phyloP scores from a whole-genome alignment of 106 monocot species.

The Dioscorea zingiberensis region DNA sequence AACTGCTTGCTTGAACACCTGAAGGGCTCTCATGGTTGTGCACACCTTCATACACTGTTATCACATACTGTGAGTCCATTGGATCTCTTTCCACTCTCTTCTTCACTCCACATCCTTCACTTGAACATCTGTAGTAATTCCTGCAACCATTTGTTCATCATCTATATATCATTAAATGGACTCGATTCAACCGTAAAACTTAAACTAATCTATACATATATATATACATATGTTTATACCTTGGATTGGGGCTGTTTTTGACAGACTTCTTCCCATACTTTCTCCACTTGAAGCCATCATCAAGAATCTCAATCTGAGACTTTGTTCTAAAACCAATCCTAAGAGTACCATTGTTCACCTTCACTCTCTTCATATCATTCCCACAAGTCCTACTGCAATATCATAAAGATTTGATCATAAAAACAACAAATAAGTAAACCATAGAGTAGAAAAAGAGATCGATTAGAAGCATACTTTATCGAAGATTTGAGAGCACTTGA shows the following conservation, averaged over 20 bases:
- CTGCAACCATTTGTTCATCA: constrained; percentile 3
- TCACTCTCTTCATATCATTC: background rate
- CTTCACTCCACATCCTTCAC: constrained; percentile 18
- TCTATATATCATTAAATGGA: too few species aligned
- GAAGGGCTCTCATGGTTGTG: constrained; percentile 15
- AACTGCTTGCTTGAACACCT: background rate
- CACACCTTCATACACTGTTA: constrained; percentile 18
- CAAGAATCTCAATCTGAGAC: background rate
- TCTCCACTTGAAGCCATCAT: constrained; percentile 9
- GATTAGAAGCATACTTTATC: too few species aligned
- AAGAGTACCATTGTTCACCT: background rate
- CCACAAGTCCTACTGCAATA: too few species aligned
- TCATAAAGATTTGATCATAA: background rate
- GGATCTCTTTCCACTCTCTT: constrained; percentile 28
- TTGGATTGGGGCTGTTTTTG: background rate
- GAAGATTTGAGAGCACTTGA: too few species aligned
- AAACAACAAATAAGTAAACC: background rate
- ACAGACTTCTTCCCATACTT: constrained; percentile 3
- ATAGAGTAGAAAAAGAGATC: too few species aligned
- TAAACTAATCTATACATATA: too few species aligned
- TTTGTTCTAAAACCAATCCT: constrained; percentile 2
- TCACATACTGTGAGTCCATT: constrained; percentile 7
- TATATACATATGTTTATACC: background rate
- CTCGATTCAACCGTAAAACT: too few species aligned
- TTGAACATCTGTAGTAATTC: constrained; percentile 23